These are phyloP conservation scores for Fusarium mangiferae DNA, from an alignment of 2,329 filamentous ascomycete species.

Conservation along the genomic window DNA sequence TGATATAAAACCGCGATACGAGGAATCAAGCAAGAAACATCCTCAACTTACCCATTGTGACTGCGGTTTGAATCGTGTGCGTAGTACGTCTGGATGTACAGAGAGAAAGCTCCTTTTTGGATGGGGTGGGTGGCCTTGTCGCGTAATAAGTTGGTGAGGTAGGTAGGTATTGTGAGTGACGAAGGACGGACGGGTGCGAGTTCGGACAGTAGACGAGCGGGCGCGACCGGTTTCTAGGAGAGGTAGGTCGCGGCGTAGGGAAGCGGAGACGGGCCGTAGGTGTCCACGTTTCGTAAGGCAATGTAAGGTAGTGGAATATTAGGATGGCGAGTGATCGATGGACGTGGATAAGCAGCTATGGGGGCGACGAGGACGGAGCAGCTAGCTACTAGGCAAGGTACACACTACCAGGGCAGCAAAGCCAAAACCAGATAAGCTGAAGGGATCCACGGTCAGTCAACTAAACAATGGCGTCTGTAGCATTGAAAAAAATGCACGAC, in stretches of 20 bases:
- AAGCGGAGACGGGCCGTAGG: constrained; percentile 43
- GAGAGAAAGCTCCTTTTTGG: constrained; percentile 38
- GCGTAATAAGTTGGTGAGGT: constrained; percentile 34
- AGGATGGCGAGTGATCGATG: constrained; percentile 20
- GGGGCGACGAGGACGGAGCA: constrained; percentile 30
- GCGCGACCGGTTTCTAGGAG: constrained; percentile 38
- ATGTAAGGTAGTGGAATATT: constrained; percentile 24
- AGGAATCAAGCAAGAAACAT: constrained; percentile 37
- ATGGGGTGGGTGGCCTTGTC: constrained; percentile 43
- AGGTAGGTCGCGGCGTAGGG: constrained; percentile 38
- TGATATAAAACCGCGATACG: neutral
- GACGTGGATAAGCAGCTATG: constrained; percentile 38
- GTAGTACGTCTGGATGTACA: constrained; percentile 37
- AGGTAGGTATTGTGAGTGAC: constrained; percentile 31
- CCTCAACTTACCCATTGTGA: constrained; percentile 46
- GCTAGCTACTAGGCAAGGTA: neutral
- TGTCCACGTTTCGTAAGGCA: constrained; percentile 38
- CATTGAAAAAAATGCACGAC: constrained; percentile 45
- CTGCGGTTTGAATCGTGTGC: constrained; percentile 30
- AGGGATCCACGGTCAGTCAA: constrained; percentile 43
- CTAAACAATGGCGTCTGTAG: constrained; percentile 45
- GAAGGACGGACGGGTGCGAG: constrained; percentile 42
- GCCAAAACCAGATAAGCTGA: constrained; percentile 43
- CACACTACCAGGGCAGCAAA: constrained; percentile 12
- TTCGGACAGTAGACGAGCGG: constrained; percentile 29